These are phyloP conservation scores for Euptelea pleiosperma DNA, from an alignment of 164 flowering plant genomes.

Conservation along the genomic window DNA sequence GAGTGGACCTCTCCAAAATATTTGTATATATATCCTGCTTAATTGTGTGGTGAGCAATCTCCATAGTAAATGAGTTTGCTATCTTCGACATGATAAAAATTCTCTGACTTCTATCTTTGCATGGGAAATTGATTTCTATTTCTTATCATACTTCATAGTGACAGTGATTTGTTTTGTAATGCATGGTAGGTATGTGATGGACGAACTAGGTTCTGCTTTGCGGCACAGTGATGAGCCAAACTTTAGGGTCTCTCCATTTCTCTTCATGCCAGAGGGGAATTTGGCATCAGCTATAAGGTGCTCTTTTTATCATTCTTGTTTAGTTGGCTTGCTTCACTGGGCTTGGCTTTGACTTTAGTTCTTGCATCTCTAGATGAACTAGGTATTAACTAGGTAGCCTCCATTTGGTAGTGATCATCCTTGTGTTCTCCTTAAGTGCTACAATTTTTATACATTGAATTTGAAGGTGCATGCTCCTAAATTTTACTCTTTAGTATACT, in stretches of 20 bases:
- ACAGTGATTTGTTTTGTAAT: constrained; percentile 12
- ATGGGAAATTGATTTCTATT: too few relatives aligned
- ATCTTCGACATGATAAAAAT: too few relatives aligned
- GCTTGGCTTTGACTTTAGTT: not conserved
- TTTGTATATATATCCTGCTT: too few relatives aligned
- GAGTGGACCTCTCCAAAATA: too few relatives aligned
- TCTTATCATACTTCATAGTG: not conserved
- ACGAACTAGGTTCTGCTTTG: constrained; percentile 96
- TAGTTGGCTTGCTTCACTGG: constrained; percentile 4
- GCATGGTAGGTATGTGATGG: constrained; percentile 86
- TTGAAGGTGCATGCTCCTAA: not conserved
- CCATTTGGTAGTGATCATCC: too few relatives aligned
- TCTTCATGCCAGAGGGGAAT: constrained; percentile 89
- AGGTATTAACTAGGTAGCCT: not conserved
- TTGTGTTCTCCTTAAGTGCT: not conserved
- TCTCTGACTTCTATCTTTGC: too few relatives aligned
- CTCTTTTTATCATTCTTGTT: constrained; percentile 14
- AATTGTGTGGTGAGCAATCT: too few relatives aligned
- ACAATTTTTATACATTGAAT: not conserved
- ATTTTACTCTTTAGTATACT: not conserved
- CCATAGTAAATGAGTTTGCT: too few relatives aligned
- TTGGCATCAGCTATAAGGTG: constrained; percentile 87
- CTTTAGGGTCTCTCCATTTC: constrained; percentile 89
- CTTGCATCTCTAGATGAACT: constrained; percentile 2
- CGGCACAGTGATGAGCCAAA: constrained; percentile 90